Evolutionary conservation across 257 asterid species (phyloP).

Genomic region (Coffea eugenioides): DNA sequence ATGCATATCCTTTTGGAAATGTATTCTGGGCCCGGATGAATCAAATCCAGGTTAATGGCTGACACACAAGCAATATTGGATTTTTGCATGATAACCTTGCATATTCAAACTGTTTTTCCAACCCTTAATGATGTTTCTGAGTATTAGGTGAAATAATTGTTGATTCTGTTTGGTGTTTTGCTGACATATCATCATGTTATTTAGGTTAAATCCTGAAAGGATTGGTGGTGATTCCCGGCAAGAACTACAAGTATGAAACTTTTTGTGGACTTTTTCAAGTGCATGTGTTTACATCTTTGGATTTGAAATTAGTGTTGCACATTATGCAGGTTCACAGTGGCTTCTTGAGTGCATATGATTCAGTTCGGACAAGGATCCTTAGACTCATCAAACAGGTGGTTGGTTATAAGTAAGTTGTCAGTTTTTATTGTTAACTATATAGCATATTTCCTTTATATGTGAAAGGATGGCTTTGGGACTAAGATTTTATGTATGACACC

Average conservation of each 20-base stretch:
- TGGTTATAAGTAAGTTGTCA: conserved; percentile 57
- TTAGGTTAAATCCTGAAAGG: conserved; percentile 95
- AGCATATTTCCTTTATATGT: not conserved
- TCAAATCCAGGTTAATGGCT: not conserved
- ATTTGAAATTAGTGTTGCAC: not conserved
- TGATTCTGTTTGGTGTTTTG: conserved; percentile 7
- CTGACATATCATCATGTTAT: conserved; percentile 31
- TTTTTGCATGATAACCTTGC: not conserved
- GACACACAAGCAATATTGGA: too few relatives aligned
- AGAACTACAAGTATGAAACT: conserved; percentile 71
- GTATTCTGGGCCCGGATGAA: not conserved
- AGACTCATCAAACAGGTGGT: conserved; percentile 75
- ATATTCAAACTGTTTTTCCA: not conserved
- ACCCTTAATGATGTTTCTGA: not conserved
- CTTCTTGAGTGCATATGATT: conserved; percentile 91
- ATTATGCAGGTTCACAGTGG: conserved; percentile 84
- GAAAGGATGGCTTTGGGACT: not conserved
- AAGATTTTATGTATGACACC: not conserved
- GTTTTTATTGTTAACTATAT: not conserved
- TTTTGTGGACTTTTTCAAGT: conserved; percentile 4
- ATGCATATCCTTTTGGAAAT: not conserved
- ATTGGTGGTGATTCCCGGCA: conserved; percentile 89
- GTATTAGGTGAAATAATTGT: not conserved
- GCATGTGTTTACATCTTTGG: not conserved
- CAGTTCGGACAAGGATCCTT: conserved; percentile 82